phyloP scores from a whole-genome alignment of 306 rosid genomes.

The Acacia crassicarpa region DNA sequence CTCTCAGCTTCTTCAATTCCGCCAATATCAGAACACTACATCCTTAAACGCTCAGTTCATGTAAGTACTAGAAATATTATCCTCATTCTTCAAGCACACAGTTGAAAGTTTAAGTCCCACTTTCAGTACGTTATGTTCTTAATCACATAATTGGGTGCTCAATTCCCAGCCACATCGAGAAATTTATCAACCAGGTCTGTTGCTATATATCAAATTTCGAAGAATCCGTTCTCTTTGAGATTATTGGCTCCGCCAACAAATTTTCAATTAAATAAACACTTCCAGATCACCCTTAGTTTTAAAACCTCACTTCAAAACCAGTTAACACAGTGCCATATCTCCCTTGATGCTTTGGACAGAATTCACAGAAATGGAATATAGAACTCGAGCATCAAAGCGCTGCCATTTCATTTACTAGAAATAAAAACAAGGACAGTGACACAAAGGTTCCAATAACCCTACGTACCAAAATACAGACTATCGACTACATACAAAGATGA shows the following conservation, averaged over 20 bases:
- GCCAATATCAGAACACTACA: neutral
- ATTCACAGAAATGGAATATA: neutral
- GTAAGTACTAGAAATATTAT: neutral
- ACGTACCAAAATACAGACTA: neutral
- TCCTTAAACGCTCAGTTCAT: neutral
- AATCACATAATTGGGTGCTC: too few species aligned
- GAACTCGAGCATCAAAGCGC: neutral
- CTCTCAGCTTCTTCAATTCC: neutral
- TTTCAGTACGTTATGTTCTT: neutral
- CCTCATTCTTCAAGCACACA: too few species aligned
- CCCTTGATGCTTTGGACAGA: neutral
- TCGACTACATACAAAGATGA: neutral
- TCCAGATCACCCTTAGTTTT: neutral
- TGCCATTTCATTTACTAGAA: neutral
- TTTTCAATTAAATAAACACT: neutral
- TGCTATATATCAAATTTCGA: neutral
- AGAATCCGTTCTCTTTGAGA: too few species aligned
- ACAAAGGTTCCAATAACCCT: neutral
- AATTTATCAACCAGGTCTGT: too few species aligned
- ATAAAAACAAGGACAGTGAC: neutral
- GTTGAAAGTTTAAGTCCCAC: neutral
- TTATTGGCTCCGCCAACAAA: neutral
- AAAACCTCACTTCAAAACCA: neutral
- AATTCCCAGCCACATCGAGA: too few species aligned
- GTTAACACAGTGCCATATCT: neutral